Conservation (phyloP, 805 yeast genomes). For the Saccharomycopsis schoenii region DNA sequence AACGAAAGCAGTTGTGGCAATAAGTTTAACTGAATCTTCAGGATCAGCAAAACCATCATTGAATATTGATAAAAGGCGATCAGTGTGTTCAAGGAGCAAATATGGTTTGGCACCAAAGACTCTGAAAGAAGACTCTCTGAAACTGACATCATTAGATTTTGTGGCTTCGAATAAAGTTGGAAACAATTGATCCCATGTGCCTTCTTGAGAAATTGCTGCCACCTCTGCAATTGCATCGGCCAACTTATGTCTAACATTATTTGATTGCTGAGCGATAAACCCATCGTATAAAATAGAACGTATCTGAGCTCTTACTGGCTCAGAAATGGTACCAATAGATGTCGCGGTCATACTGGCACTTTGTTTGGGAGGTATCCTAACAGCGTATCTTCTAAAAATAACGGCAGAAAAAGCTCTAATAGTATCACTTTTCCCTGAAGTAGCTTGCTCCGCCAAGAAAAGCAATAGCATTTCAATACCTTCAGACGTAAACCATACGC, state of each 20-base stretch:
- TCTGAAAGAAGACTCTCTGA: constrained; percentile 87
- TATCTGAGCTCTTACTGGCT: constrained; percentile 49
- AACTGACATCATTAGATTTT: constrained; percentile 41
- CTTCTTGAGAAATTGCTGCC: constrained; percentile 45
- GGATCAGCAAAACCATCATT: constrained; percentile 72
- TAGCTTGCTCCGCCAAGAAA: constrained; percentile 75
- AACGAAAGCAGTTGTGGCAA: constrained; percentile 88
- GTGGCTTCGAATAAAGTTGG: constrained; percentile 67
- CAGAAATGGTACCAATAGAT: constrained; percentile 61
- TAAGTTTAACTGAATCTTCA: constrained; percentile 75
- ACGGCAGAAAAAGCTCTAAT: constrained; percentile 73
- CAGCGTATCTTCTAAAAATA: constrained; percentile 76
- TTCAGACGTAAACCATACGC: constrained; percentile 63
- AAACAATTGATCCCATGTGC: constrained; percentile 69
- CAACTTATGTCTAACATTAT: constrained; percentile 77
- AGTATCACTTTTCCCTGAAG: constrained; percentile 49
- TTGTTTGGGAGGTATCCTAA: constrained; percentile 62
- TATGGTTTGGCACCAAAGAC: constrained; percentile 79
- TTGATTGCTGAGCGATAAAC: constrained; percentile 57
- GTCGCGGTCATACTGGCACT: constrained; percentile 57
- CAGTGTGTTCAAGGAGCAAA: constrained; percentile 48
- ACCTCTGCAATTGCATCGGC: constrained; percentile 93
- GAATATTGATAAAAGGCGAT: constrained; percentile 57
- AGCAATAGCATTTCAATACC: constrained; percentile 62
- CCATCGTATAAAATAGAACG: constrained; percentile 63